Base-by-base conservation (phyloP, 2,329 filamentous ascomycete species). In the Rugonectria rugulosa region DNA sequence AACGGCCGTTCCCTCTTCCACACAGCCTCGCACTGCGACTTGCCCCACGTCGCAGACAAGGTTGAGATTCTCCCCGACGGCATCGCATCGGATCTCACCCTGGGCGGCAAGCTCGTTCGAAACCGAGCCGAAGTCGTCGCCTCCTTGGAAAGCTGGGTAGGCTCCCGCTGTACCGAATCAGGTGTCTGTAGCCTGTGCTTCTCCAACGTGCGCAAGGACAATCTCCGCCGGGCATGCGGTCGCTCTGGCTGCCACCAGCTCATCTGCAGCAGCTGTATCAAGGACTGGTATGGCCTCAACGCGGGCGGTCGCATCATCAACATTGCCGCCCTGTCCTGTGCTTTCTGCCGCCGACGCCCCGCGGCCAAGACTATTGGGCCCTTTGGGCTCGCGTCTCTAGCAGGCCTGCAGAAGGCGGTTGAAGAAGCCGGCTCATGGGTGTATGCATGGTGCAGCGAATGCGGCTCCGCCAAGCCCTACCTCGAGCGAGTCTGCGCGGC, bases 281-380 rank as follows among this genome's bases (percentile, higher is more conserved):
- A 64, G 15, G 64, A 59, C 2, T 83, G 80, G 80, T 81, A 82
- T 53, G 77, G 78, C 0, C 65, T 77, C 53, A 83, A 82, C 60
- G 44, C 37, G 1, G 66, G 71, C 1, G 79, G 79, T 1, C 63
- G 64, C 1, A 69, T 81, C 11, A 73, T 83, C 63, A 81, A 82
- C 56, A 63, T 77, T 0, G 77, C 79, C 0, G 78, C 81, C 0
- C 73, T 83, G 5, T 70, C 64, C 2, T 82, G 80, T 54, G 79
- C 80, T 1, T 83, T 83, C 67, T 83, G 80, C 55, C 72, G 80
- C 20, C 74, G 79, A 0, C 69, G 64, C 37, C 79, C 79, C 0
- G 69, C 72, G 2, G 63, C 74, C 5, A 70, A 69, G 47, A 74
- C 71, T 2, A 60, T 80, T 2, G 59, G 60, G 17, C 69, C 70